Conservation (phyloP, 2,329 filamentous ascomycete species). For the Juglanconis oblonga region DNA sequence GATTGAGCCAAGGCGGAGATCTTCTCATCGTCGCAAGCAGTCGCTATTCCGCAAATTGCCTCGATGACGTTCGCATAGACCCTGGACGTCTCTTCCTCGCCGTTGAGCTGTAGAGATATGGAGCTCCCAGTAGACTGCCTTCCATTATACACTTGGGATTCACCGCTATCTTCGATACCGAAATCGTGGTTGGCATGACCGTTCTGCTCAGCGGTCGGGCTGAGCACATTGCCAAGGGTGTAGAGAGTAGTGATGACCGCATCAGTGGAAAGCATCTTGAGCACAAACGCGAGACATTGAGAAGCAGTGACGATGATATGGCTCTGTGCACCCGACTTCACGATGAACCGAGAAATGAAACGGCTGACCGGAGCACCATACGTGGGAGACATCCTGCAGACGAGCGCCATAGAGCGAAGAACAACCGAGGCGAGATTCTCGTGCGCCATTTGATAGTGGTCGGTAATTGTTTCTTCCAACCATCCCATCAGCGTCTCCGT, state of each 20-base stretch:
- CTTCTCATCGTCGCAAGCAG: conserved; percentile 78
- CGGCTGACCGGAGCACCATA: conserved; percentile 75
- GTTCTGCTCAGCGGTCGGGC: conserved; percentile 58
- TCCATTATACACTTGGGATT: conserved; percentile 47
- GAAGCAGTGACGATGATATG: conserved; percentile 74
- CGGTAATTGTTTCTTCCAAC: conserved; percentile 79
- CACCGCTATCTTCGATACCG: conserved; percentile 39
- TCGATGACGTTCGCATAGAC: conserved; percentile 90
- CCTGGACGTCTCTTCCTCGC: conserved; percentile 73
- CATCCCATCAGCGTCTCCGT: conserved; percentile 75
- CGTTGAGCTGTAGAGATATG: conserved; percentile 72
- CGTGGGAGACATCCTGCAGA: conserved; percentile 71
- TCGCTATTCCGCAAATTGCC: conserved; percentile 87
- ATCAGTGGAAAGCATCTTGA: conserved; percentile 84
- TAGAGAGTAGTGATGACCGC: conserved; percentile 93
- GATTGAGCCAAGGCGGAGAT: conserved; percentile 91
- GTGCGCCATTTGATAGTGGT: conserved; percentile 79
- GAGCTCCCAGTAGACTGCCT: conserved; percentile 68
- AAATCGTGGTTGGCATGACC: conserved; percentile 6
- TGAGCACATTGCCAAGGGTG: conserved; percentile 92
- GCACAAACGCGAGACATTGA: conserved; percentile 76
- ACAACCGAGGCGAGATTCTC: conserved; percentile 73
- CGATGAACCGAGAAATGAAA: conserved; percentile 80
- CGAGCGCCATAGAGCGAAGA: conserved; percentile 76
- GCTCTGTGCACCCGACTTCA: conserved; percentile 72